A percentile compares a stretch with the other conserved stretches of the same genome.
phyloP scores from a whole-genome alignment of 495 filamentous ascomycete species.

The Cairneyella variabilis region DNA sequence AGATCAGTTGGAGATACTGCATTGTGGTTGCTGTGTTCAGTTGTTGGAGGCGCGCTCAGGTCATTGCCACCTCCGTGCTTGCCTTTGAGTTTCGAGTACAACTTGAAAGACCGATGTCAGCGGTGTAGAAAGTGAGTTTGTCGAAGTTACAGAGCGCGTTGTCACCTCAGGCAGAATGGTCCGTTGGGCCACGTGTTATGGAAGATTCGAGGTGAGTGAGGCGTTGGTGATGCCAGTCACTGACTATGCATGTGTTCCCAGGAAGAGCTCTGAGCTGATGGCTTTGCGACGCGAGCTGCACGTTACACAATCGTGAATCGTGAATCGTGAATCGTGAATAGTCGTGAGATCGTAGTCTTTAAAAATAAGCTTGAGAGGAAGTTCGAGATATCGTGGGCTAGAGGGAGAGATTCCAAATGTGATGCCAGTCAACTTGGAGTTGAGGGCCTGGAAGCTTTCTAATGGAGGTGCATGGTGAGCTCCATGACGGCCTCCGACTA shows the following conservation, averaged over 20 bases:
- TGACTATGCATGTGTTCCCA: no score
- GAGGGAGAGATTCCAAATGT: no score
- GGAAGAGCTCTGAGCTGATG: no score
- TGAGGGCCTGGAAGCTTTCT: neutral
- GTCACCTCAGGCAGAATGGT: no score
- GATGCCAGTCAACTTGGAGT: no score
- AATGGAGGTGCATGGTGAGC: neutral
- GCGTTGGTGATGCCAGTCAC: neutral
- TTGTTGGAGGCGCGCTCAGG: constrained; percentile 16
- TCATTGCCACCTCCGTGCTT: constrained; percentile 21
- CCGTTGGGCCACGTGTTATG: neutral
- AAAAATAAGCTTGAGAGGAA: no score
- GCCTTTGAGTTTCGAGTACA: constrained; percentile 1
- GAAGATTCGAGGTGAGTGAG: neutral
- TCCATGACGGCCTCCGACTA: neutral
- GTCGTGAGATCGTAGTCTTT: no score
- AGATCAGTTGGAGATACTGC: constrained; percentile 22
- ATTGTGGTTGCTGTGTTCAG: constrained; percentile 22
- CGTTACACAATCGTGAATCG: no score
- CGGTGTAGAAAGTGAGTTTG: neutral
- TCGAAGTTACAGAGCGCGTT: no score
- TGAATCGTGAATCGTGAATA: no score
- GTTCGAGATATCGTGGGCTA: no score
- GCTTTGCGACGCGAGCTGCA: no score
- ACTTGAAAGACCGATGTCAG: neutral